Conservation (phyloP, 352 stramenopile genomes). For the Pythium monospermum region DNA sequence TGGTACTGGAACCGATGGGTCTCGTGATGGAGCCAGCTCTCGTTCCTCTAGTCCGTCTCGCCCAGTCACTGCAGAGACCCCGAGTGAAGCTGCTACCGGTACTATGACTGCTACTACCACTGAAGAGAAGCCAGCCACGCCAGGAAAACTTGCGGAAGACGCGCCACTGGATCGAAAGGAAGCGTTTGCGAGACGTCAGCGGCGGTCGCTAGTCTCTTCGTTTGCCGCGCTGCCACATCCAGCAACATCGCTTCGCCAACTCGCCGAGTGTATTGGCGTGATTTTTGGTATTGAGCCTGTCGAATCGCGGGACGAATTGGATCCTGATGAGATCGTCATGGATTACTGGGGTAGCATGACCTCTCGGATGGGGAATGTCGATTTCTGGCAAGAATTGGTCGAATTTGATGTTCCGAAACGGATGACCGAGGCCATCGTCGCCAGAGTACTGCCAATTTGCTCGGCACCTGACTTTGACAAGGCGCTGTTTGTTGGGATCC, state of each 20-base stretch:
- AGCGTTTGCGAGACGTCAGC: constrained; percentile 4
- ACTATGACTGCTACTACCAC: not conserved
- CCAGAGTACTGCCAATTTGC: constrained; percentile 50
- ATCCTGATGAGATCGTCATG: constrained; percentile 69
- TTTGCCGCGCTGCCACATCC: constrained; percentile 35
- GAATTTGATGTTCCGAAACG: constrained; percentile 36
- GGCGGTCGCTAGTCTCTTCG: constrained; percentile 25
- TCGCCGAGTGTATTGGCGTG: constrained; percentile 62
- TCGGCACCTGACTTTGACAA: constrained; percentile 56
- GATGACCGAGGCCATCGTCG: constrained; percentile 51
- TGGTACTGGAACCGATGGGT: not conserved
- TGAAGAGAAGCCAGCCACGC: not conserved
- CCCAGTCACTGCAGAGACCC: too few species aligned
- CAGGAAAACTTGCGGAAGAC: not conserved
- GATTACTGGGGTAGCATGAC: constrained; percentile 62
- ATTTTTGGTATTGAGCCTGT: constrained; percentile 62
- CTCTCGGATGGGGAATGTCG: constrained; percentile 22
- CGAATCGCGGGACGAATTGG: constrained; percentile 51
- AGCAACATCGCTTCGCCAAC: constrained; percentile 48
- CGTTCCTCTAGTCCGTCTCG: too few species aligned
- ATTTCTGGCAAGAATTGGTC: constrained; percentile 46
- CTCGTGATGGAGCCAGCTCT: not conserved
- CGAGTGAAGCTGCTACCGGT: not conserved
- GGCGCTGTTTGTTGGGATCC: constrained; percentile 35
- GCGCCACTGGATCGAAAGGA: not conserved